Conservation (phyloP, 2,329 filamentous ascomycete species). For the Endothia cerciana region DNA sequence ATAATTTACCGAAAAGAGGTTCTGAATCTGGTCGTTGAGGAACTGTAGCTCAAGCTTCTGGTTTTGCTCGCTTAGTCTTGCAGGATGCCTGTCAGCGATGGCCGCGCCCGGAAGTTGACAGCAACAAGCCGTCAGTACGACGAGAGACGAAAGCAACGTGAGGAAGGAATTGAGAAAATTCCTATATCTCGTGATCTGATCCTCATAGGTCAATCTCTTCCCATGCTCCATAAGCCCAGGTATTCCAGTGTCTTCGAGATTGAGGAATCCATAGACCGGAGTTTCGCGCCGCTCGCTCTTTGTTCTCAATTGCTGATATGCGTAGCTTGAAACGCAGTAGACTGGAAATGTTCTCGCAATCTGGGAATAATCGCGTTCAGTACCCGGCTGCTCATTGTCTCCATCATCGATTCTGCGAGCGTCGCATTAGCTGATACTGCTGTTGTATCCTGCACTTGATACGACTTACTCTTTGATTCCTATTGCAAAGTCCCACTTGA, state of each 20-base stretch:
- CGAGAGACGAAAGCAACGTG: constrained; percentile 51
- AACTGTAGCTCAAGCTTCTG: constrained; percentile 11
- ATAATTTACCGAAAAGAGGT: constrained; percentile 4
- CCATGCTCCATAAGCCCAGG: constrained; percentile 63
- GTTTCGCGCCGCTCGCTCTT: constrained; percentile 5
- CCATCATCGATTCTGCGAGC: constrained; percentile 55
- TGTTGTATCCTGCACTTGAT: not conserved
- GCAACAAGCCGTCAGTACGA: constrained; percentile 1
- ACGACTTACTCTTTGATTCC: constrained; percentile 20
- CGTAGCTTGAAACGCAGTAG: constrained; percentile 66
- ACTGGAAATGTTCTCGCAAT: constrained; percentile 61
- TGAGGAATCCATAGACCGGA: constrained; percentile 54
- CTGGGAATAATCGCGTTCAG: constrained; percentile 61
- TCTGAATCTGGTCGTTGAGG: not conserved
- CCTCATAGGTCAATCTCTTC: constrained; percentile 52
- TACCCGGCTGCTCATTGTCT: constrained; percentile 57
- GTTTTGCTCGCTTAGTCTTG: not conserved
- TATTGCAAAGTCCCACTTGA: constrained; percentile 14
- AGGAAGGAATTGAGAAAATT: constrained; percentile 56
- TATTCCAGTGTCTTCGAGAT: constrained; percentile 59
- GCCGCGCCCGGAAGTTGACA: not conserved
- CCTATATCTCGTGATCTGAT: constrained; percentile 44
- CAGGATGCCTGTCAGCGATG: not conserved
- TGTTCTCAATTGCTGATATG: constrained; percentile 32
- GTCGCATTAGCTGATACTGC: not conserved